These are phyloP conservation scores for Leccinum huronense DNA, from an alignment of 1,284 basidiomycete genomes.

Conservation along the genomic window DNA sequence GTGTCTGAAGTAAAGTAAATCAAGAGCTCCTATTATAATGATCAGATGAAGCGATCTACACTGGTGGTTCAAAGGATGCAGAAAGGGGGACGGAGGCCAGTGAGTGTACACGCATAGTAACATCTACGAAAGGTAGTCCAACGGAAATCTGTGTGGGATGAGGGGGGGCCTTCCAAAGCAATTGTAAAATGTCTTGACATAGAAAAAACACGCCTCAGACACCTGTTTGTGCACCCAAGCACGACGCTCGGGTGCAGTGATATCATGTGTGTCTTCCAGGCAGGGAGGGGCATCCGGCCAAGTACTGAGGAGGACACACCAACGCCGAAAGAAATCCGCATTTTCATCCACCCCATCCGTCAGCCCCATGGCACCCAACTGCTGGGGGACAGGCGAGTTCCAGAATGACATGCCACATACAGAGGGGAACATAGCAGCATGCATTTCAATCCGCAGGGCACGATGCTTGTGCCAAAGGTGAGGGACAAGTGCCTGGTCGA, in stretches of 20 bases:
- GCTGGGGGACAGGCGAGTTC: background rate
- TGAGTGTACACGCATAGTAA: no score
- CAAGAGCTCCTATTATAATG: no score
- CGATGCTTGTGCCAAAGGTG: background rate
- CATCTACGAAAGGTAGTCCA: no score
- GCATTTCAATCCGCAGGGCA: background rate
- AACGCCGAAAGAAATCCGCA: background rate
- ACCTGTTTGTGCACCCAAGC: background rate
- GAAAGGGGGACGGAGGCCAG: background rate
- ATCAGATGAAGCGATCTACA: no score
- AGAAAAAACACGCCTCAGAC: background rate
- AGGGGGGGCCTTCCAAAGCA: background rate
- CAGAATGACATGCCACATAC: background rate
- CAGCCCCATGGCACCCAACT: background rate
- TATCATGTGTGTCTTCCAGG: background rate
- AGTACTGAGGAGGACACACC: background rate
- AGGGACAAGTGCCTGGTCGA: slow-evolving; percentile 1
- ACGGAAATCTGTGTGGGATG: background rate
- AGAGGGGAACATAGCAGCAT: background rate
- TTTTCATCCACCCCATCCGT: background rate
- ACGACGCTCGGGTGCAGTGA: no score
- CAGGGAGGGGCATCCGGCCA: background rate
- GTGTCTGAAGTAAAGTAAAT: no score
- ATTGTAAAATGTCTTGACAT: slow-evolving; percentile 1
- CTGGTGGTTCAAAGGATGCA: no score